These are phyloP conservation scores for Aspergillus fijiensis DNA, from an alignment of 2,329 filamentous ascomycete genomes.

Conservation along the genomic window DNA sequence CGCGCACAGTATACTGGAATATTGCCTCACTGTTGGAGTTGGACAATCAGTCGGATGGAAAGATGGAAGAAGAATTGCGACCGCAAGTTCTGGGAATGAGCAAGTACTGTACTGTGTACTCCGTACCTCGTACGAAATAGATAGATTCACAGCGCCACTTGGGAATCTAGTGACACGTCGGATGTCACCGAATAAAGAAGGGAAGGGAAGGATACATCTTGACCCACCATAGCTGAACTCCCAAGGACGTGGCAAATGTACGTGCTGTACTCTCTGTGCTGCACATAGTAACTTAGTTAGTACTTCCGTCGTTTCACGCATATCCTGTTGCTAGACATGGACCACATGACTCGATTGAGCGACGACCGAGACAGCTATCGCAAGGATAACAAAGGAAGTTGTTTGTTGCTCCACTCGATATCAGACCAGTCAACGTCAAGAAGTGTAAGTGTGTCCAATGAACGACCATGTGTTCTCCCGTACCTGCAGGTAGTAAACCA, in stretches of 20 bases:
- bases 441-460: not conserved
- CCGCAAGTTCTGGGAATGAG: not conserved
- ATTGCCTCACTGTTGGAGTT: not conserved
- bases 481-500: not conserved
- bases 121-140: too few relatives aligned
- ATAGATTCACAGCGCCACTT: not conserved
- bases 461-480: not conserved
- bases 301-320: not conserved
- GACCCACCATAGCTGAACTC: conserved; percentile 1
- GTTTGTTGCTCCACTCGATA: not conserved
- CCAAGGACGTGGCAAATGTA: not conserved
- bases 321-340: not conserved
- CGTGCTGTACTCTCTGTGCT: too few relatives aligned
- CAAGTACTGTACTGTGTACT: not conserved
- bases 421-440: not conserved
- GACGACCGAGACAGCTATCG: not conserved
- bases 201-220: conserved; percentile 8
- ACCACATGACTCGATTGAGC: not conserved
- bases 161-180: conserved; percentile 12
- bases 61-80: not conserved
- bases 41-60: not conserved
- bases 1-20: not conserved
- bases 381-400: not conserved
- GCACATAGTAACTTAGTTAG: too few relatives aligned
- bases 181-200: conserved; percentile 9